These are phyloP conservation scores for Chrysophaeum taylorii DNA, from an alignment of 352 stramenopile genomes.

Conservation along the genomic window DNA sequence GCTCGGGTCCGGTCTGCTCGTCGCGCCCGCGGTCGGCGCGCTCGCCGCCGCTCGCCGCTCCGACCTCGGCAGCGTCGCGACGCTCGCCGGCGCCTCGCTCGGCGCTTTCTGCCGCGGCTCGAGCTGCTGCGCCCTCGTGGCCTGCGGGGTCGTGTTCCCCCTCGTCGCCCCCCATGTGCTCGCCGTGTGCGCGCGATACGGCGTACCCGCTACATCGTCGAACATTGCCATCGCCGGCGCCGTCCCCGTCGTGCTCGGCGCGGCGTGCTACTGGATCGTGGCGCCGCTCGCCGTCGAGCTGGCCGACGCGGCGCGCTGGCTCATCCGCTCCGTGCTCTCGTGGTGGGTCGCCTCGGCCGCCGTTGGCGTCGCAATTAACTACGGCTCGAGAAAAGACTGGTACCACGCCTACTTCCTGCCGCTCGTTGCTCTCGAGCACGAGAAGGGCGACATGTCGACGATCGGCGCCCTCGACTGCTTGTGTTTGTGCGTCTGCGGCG, in stretches of 20 bases:
- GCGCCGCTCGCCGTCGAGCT: not conserved
- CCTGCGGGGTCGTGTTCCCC: not conserved
- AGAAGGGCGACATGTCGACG: not conserved
- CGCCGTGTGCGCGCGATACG: not conserved
- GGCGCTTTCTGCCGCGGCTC: not conserved
- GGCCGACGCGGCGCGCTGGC: not conserved
- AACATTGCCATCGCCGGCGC: not conserved
- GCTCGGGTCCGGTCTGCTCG: not conserved
- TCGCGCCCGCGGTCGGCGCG: slow-evolving; percentile 4
- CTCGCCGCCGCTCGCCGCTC: not conserved
- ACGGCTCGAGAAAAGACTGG: not conserved
- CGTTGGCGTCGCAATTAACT: not conserved
- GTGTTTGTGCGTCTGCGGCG: not conserved
- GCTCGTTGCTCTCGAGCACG: slow-evolving; percentile 5
- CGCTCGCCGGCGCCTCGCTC: not conserved
- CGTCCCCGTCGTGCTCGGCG: not conserved
- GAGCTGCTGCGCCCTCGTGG: not conserved
- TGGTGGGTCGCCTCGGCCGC: not conserved
- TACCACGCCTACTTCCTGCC: slow-evolving; percentile 3
- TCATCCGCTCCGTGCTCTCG: not conserved
- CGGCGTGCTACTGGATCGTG: not conserved
- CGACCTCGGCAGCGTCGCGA: not conserved
- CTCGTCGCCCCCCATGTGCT: not conserved
- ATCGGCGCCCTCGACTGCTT: not conserved
- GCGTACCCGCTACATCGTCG: not conserved